phyloP scores from a whole-genome alignment of 805 yeast species.

The Candida insectalens region DNA sequence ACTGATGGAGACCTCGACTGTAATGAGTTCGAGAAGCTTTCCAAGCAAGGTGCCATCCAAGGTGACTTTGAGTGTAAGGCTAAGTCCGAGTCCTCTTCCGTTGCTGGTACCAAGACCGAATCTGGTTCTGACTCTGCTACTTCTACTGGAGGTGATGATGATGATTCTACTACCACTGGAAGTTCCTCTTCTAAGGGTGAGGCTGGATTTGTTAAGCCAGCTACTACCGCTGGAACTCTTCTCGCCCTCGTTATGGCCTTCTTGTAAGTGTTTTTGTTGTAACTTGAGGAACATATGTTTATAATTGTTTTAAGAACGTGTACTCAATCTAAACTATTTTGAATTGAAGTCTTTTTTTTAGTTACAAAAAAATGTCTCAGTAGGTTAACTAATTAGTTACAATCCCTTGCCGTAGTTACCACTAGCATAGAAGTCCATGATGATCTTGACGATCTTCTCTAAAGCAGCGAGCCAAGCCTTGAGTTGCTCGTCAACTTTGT shows the following conservation, averaged over 20 bases:
- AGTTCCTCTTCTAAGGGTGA: conserved; percentile 21
- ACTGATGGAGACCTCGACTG: conserved; percentile 76
- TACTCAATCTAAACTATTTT: conserved; percentile 1
- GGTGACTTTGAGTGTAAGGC: conserved; percentile 84
- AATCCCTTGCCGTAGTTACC: conserved; percentile 89
- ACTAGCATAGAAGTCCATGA: conserved; percentile 63
- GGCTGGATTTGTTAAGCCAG: conserved; percentile 21
- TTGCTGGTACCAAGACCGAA: conserved; percentile 20
- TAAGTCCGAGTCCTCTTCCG: conserved; percentile 42
- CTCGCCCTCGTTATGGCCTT: conserved; percentile 43
- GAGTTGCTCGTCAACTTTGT: conserved; percentile 55
- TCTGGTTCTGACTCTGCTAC: conserved; percentile 17
- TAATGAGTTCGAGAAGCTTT: conserved; percentile 58
- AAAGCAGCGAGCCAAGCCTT: conserved; percentile 67
- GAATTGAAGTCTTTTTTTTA: neutral
- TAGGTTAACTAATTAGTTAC: conserved; percentile 21
- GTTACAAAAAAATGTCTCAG: neutral
- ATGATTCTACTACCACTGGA: conserved; percentile 21
- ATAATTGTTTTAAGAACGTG: conserved; percentile 3
- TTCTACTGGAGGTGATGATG: conserved; percentile 14
- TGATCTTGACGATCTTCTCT: conserved; percentile 62
- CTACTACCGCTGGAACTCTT: conserved; percentile 37
- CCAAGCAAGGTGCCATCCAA: conserved; percentile 73
- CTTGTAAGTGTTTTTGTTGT: conserved; percentile 32
- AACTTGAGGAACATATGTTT: conserved; percentile 1